Conservation (phyloP, 108 stramenopile genomes). For the Hondaea fermentalgiana region DNA sequence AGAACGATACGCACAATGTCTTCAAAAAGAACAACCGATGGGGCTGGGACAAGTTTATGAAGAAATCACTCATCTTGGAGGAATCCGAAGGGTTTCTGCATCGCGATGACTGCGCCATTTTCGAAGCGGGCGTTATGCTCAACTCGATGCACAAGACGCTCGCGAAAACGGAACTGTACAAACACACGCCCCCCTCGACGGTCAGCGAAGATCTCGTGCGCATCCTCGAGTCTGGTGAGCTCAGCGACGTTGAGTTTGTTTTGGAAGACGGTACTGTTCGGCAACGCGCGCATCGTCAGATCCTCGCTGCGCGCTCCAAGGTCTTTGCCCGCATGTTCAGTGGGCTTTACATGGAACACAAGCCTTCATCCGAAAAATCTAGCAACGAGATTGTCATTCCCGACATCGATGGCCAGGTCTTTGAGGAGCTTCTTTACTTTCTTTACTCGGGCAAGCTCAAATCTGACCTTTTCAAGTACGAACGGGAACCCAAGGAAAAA, state of each 20-base stretch:
- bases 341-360: neutral
- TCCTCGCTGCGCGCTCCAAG: neutral
- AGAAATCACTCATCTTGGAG: neutral
- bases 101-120: neutral
- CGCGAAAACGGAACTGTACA: neutral
- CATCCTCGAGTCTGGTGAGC: neutral
- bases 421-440: neutral
- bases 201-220: neutral
- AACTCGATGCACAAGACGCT: slow-evolving; percentile 7
- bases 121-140: neutral
- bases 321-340: neutral
- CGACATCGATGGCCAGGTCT: neutral
- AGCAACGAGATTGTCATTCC: neutral
- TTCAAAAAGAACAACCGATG: neutral
- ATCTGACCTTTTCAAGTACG: neutral
- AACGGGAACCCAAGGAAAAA: neutral
- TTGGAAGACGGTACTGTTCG: neutral
- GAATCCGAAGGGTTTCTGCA: neutral
- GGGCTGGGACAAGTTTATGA: slow-evolving; percentile 17
- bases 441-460: neutral
- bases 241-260: neutral
- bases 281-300: neutral
- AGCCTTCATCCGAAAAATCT: neutral
- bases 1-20: neutral
- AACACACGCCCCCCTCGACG: neutral